Base-by-base conservation (phyloP, 2,329 filamentous ascomycete species). In the Pyricularia sp. region DNA sequence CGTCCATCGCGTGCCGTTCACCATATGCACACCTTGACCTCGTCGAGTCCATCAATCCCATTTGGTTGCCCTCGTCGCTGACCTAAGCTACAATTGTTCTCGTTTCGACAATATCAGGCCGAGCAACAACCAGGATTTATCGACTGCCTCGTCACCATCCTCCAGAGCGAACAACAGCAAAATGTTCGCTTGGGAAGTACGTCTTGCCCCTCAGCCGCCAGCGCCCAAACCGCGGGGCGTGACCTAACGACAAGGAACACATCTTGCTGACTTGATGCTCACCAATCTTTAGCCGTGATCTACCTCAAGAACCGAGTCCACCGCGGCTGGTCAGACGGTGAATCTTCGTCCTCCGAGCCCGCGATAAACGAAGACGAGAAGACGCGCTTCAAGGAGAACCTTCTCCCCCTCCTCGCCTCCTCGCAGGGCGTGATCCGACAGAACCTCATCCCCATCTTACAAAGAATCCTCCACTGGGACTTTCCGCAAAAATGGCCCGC, bases 301-400 rank as follows among this genome's bases (percentile, higher is more conserved):
- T 99, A 98, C 82, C 88, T 98, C 79, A 99, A 99, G 84, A 98
- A 99, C 82, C 91, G 94, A 78, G 91, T 98, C 79, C 94, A 92
- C 79, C 91, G 94, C 77, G 93, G 92, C 75, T 99, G 95, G 95
- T 50, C 42, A 11, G 42, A 50, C 42, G 42, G 42, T 2, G 42
- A 50, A 50, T 50, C 42, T 7, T n/a, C 42, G 5, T 5, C 42
- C 11, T 88, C 87, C 71, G 88, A 88, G 74, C 83, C 90, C 74
- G 28, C 66, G 42, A 95, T 97, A 80, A 86, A 91, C 74, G 94
- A 98, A 77, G 89, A 92, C 71, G 95, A 97, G 80, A 97, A 97
- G 82, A 84, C 87, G 69, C 88, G 91, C 73, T 93, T 98, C 78
- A 88, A 94, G 78, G 90, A 94, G 75, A 92, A 94, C 71, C 85